Conservation (phyloP, 768 basidiomycete species). For the Leccinum uliginosum region DNA sequence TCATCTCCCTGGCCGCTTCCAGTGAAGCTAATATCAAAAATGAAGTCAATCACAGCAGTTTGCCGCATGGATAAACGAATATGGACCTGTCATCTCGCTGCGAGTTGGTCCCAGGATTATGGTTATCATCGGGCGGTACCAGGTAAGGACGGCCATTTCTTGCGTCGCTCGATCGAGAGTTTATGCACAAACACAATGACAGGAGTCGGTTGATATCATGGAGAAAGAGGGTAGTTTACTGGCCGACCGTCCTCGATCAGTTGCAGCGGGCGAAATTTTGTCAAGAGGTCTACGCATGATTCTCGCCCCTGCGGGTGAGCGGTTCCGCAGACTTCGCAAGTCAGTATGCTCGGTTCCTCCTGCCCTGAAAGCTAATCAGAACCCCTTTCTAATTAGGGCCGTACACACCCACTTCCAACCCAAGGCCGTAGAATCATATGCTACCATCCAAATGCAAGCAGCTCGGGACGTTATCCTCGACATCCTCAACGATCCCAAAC, state of each 20-base stretch:
- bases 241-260: slow-evolving; percentile 51
- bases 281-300: slow-evolving; percentile 57
- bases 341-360: slow-evolving; percentile 17
- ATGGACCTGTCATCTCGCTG: slow-evolving; percentile 58
- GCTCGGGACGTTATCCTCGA: slow-evolving; percentile 31
- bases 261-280: slow-evolving; percentile 57
- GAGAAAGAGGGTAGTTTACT: slow-evolving; percentile 57
- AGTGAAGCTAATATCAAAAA: background rate
- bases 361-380: background rate
- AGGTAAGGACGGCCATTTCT: slow-evolving; percentile 22
- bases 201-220: slow-evolving; percentile 64
- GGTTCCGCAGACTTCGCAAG: slow-evolving; percentile 60
- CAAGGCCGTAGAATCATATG: slow-evolving; percentile 46
- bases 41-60: slow-evolving; percentile 38
- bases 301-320: slow-evolving; percentile 52
- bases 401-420: slow-evolving; percentile 57
- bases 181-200: background rate
- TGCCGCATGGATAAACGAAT: slow-evolving; percentile 55
- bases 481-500: slow-evolving; percentile 29
- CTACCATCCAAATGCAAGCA: slow-evolving; percentile 40
- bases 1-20: background rate
- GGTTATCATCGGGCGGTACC: slow-evolving; percentile 34
- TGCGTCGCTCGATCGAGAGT: background rate
- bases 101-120: slow-evolving; percentile 40
- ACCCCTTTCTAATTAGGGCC: slow-evolving; percentile 33